Evolutionary conservation across 1,284 basidiomycete species (phyloP).

Genomic region (Mycena citricolor): DNA sequence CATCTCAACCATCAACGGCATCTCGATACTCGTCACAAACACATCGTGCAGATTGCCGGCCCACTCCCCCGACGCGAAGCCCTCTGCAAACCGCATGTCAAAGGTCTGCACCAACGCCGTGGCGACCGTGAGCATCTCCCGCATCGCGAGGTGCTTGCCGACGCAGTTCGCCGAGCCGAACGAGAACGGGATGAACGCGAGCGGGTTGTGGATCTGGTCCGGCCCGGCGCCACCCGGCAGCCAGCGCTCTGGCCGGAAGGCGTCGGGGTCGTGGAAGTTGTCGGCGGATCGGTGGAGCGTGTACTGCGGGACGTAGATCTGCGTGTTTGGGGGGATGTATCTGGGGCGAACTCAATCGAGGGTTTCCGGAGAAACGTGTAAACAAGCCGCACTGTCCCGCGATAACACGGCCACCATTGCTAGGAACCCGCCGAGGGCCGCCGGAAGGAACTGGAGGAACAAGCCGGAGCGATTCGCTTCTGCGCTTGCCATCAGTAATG

Average conservation of each 20-base stretch:
- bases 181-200: constrained; percentile 43
- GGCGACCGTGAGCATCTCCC: constrained; percentile 33
- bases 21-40: constrained; percentile 28
- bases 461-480: constrained; percentile 59
- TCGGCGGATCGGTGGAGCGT: constrained; percentile 30
- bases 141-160: constrained; percentile 36
- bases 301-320: constrained; percentile 12
- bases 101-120: constrained; percentile 28
- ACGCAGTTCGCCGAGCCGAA: constrained; percentile 39
- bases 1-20: constrained; percentile 8
- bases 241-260: constrained; percentile 42
- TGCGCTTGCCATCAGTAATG: constrained; percentile 28
- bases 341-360: constrained; percentile 5
- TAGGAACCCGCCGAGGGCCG: constrained; percentile 35
- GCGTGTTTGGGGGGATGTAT: constrained; percentile 11
- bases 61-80: constrained; percentile 32
- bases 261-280: constrained; percentile 37
- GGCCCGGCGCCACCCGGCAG: constrained; percentile 20
- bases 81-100: constrained; percentile 32
- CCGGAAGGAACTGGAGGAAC: constrained; percentile 51
- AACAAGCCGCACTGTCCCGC: constrained; percentile 23
- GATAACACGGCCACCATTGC: constrained; percentile 33
- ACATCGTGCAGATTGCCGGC: constrained; percentile 30
- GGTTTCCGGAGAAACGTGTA: no score
- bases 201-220: constrained; percentile 26